Conservation (phyloP, 805 yeast genomes). For the Yarrowia bubula region DNA sequence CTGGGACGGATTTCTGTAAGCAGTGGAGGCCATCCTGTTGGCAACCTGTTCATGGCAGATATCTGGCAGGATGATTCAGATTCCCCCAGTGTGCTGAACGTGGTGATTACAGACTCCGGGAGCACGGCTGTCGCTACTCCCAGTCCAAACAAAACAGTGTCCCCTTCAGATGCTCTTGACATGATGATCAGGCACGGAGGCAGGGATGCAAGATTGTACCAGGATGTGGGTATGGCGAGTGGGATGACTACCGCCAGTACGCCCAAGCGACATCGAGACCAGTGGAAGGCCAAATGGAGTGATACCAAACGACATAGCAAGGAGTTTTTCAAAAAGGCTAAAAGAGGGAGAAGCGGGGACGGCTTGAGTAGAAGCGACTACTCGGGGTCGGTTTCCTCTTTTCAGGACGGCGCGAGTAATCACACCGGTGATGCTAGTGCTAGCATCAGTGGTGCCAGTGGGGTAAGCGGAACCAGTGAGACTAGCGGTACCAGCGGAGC, state of each 20-base stretch:
- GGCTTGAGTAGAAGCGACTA: not conserved
- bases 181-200: slow-evolving; percentile 21
- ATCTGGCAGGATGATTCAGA: slow-evolving; percentile 1
- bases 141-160: not conserved
- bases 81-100: not conserved
- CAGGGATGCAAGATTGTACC: slow-evolving; percentile 2
- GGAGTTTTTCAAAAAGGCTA: not conserved
- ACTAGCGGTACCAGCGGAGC: not conserved
- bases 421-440: not conserved
- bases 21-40: not conserved
- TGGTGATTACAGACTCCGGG: not conserved
- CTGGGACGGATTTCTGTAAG: not conserved
- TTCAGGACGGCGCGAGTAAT: not conserved
- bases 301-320: slow-evolving; percentile 16
- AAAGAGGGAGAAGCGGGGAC: not conserved
- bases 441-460: not conserved
- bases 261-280: slow-evolving; percentile 16
- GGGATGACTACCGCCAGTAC: not conserved
- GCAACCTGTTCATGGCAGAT: not conserved
- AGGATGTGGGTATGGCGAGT: not conserved
- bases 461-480: not conserved
- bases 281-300: slow-evolving; percentile 15
- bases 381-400: not conserved
- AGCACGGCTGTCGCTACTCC: not conserved
- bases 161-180: slow-evolving; percentile 12